A percentile compares a stretch with the other conserved stretches of the same genome.
phyloP scores from a whole-genome alignment of 768 basidiomycete genomes.

The Auricularia sp. region DNA sequence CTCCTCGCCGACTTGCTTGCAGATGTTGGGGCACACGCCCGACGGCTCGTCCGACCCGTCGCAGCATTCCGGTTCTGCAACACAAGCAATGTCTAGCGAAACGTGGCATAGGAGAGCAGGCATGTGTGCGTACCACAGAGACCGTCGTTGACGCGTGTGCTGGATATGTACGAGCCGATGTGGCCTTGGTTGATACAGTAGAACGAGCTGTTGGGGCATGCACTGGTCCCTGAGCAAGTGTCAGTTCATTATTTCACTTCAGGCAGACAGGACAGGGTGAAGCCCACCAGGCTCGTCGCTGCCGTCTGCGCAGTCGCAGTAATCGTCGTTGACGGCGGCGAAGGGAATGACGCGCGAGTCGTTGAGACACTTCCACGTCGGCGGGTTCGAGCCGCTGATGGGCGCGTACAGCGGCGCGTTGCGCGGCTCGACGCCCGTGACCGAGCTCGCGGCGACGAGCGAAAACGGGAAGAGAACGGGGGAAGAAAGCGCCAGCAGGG shows the following conservation, averaged over 20 bases:
- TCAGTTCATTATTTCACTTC: not conserved
- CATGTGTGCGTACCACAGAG: conserved; percentile 62
- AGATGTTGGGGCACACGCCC: conserved; percentile 71
- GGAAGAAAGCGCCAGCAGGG: conserved; percentile 7
- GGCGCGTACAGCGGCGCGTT: conserved; percentile 3
- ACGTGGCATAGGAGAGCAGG: not conserved
- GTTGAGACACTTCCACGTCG: conserved; percentile 69
- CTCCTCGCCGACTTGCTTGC: conserved; percentile 61
- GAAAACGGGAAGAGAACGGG: conserved; percentile 3
- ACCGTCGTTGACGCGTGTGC: conserved; percentile 83
- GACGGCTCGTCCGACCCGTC: conserved; percentile 88
- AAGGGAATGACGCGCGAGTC: conserved; percentile 69
- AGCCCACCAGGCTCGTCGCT: conserved; percentile 81
- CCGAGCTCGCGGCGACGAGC: not conserved
- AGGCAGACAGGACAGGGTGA: not conserved
- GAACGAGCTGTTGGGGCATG: conserved; percentile 67
- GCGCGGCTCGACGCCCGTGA: conserved; percentile 8
- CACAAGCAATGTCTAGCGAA: conserved; percentile 10
- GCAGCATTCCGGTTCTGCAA: conserved; percentile 79
- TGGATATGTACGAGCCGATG: conserved; percentile 65
- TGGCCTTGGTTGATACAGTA: conserved; percentile 86
- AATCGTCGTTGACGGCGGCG: conserved; percentile 84
- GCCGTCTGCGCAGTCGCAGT: conserved; percentile 90
- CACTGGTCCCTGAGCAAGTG: conserved; percentile 56
- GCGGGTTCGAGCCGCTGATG: conserved; percentile 29